Evolutionary conservation across 768 basidiomycete genomes (phyloP).

Genomic region (Austroboletus festivus): DNA sequence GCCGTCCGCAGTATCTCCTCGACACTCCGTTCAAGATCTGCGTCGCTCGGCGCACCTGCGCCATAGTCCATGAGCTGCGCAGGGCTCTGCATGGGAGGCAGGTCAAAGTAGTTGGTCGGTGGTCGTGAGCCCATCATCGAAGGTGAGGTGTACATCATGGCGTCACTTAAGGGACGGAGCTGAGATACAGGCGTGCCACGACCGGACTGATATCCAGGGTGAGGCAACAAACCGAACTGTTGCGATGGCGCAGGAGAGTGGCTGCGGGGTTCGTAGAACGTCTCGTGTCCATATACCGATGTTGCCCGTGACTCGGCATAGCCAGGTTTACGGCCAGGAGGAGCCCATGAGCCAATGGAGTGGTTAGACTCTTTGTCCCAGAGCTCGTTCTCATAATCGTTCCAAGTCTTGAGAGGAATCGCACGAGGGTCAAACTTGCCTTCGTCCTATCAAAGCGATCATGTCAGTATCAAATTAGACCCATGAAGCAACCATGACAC

Average conservation of each 20-base stretch:
- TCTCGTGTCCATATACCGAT: slow-evolving; percentile 85
- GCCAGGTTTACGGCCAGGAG: slow-evolving; percentile 71
- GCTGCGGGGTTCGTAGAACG: slow-evolving; percentile 72
- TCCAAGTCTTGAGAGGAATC: slow-evolving; percentile 97
- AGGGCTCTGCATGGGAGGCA: slow-evolving; percentile 51
- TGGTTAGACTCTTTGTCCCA: slow-evolving; percentile 98
- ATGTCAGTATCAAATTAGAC: slow-evolving; percentile 8
- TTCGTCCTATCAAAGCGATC: slow-evolving; percentile 66
- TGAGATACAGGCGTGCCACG: slow-evolving; percentile 66
- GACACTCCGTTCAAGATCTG: slow-evolving; percentile 72
- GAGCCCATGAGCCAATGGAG: slow-evolving; percentile 90
- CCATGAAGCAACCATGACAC: slow-evolving; percentile 29
- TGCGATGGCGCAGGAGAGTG: slow-evolving; percentile 72
- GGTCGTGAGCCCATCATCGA: slow-evolving; percentile 67
- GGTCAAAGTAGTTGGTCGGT: slow-evolving; percentile 72
- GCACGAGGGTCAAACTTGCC: slow-evolving; percentile 93
- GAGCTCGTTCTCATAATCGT: slow-evolving; percentile 92
- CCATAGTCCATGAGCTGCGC: slow-evolving; percentile 45
- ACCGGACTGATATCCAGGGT: slow-evolving; percentile 74
- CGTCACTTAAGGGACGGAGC: slow-evolving; percentile 33
- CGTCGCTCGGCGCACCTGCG: slow-evolving; percentile 53
- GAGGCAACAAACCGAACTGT: slow-evolving; percentile 53
- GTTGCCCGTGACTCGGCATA: slow-evolving; percentile 76
- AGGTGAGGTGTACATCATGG: slow-evolving; percentile 55
- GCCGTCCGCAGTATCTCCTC: slow-evolving; percentile 70